Evolutionary conservation across 208 protist species (phyloP).

Genomic region (Acanthamoeba sp.): DNA sequence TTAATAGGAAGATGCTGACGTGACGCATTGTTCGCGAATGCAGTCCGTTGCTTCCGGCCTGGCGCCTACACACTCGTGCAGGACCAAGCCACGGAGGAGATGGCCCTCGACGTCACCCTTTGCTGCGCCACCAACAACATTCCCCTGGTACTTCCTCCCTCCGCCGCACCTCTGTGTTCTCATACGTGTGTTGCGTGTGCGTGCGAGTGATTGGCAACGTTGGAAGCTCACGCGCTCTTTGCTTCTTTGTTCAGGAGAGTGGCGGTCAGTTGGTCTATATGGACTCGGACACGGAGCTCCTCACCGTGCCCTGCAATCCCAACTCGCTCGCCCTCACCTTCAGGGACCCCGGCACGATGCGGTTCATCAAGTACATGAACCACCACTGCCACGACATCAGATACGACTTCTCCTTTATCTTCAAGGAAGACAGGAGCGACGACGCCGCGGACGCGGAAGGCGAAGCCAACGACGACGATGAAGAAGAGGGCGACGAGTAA

Average conservation of each 20-base stretch:
- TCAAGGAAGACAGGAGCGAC: slow-evolving; percentile 40
- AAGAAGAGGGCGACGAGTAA: neutral
- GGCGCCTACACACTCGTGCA: slow-evolving; percentile 52
- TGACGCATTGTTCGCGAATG: too few relatives aligned
- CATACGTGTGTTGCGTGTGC: neutral
- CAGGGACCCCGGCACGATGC: slow-evolving; percentile 41
- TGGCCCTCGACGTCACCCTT: slow-evolving; percentile 42
- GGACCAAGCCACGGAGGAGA: slow-evolving; percentile 23
- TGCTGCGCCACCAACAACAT: slow-evolving; percentile 56
- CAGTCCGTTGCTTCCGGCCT: neutral
- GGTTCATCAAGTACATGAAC: slow-evolving; percentile 67
- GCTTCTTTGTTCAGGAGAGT: neutral
- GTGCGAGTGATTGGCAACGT: too few relatives aligned
- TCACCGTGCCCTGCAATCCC: slow-evolving; percentile 28
- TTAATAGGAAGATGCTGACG: too few relatives aligned
- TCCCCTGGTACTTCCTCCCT: neutral
- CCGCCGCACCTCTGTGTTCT: too few relatives aligned
- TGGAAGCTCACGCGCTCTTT: neutral
- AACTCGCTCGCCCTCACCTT: slow-evolving; percentile 50
- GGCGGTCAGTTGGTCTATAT: slow-evolving; percentile 53
- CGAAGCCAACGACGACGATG: neutral
- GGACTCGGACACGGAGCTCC: slow-evolving; percentile 44
- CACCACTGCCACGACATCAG: slow-evolving; percentile 56
- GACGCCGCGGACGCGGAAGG: neutral
- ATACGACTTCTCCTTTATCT: slow-evolving; percentile 51